Percentiles rank a stretch among this genome's conserved stretches.
Evolutionary conservation across 2,329 filamentous ascomycete genomes (phyloP).

Genomic region (Trichoderma hamatum): DNA sequence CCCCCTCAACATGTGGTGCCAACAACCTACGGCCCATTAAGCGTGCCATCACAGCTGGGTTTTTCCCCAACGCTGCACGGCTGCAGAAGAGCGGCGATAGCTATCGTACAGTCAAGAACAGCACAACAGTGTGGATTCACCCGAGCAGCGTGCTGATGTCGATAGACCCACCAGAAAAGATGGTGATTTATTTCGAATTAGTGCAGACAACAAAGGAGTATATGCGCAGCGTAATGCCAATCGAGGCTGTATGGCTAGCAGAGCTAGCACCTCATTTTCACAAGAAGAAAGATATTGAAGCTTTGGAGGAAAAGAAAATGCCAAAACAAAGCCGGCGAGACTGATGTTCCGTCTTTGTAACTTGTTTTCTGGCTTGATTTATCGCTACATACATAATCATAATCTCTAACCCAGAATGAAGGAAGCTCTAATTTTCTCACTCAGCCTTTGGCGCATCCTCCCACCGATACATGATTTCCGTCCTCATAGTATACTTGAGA

Average conservation of each 20-base stretch:
- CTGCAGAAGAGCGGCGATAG: constrained; percentile 81
- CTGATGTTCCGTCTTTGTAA: neutral
- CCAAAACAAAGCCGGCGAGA: constrained; percentile 40
- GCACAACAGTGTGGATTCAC: constrained; percentile 87
- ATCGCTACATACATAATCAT: neutral
- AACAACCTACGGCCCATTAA: constrained; percentile 76
- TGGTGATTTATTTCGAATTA: constrained; percentile 84
- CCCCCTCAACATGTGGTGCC: constrained; percentile 67
- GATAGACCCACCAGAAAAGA: constrained; percentile 73
- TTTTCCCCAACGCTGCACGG: constrained; percentile 90
- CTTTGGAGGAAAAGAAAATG: constrained; percentile 72
- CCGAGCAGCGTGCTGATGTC: constrained; percentile 82
- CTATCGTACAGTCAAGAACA: constrained; percentile 91
- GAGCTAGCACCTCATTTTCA: constrained; percentile 95
- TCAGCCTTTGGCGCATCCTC: constrained; percentile 7
- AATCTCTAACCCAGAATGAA: neutral
- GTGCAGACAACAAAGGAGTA: constrained; percentile 88
- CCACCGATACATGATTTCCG: constrained; percentile 56
- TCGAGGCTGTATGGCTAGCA: constrained; percentile 81
- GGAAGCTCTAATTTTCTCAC: neutral
- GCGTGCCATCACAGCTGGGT: constrained; percentile 85
- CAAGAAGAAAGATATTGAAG: constrained; percentile 87
- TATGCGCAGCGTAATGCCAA: constrained; percentile 83
- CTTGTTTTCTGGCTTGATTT: neutral
- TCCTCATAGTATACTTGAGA: constrained; percentile 60